Evolutionary conservation across 148 eudicot species (phyloP).

Genomic region (Arctostaphylos glauca): DNA sequence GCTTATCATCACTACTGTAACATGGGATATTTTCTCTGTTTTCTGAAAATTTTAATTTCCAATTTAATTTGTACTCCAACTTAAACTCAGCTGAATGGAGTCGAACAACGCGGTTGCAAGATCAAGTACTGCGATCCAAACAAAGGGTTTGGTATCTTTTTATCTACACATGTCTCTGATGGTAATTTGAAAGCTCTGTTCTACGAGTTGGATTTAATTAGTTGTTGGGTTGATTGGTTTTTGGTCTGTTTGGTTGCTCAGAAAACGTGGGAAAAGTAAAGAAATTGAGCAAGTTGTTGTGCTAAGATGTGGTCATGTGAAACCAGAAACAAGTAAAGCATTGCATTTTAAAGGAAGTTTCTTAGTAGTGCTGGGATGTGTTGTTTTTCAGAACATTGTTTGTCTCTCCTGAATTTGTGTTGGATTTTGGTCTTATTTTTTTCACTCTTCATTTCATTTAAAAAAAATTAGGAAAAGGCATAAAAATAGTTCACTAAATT

Average conservation of each 20-base stretch:
- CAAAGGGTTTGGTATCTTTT: constrained; percentile 80
- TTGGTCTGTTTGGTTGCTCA: not conserved
- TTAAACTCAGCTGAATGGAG: constrained; percentile 60
- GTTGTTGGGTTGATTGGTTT: not conserved
- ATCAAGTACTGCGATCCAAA: constrained; percentile 67
- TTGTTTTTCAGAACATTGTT: not conserved
- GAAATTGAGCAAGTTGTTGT: not conserved
- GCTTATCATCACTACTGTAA: not conserved
- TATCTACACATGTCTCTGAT: constrained; percentile 46
- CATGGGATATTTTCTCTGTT: not conserved
- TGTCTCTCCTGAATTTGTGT: not conserved
- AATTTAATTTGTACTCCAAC: not conserved
- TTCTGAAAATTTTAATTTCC: not conserved
- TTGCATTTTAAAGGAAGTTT: not conserved
- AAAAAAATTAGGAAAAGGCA: not conserved
- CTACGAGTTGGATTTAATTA: not conserved
- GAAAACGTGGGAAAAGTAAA: not conserved
- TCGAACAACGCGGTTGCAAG: constrained; percentile 67
- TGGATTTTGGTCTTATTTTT: not conserved
- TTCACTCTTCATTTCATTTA: not conserved
- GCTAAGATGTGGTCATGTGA: not conserved
- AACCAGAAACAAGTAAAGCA: not conserved
- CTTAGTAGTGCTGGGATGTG: not conserved
- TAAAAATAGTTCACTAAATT: not conserved
- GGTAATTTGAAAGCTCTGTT: constrained; percentile 34